phyloP scores from a whole-genome alignment of 2,329 filamentous ascomycete genomes.

The Paraphoma chrysanthemicola region DNA sequence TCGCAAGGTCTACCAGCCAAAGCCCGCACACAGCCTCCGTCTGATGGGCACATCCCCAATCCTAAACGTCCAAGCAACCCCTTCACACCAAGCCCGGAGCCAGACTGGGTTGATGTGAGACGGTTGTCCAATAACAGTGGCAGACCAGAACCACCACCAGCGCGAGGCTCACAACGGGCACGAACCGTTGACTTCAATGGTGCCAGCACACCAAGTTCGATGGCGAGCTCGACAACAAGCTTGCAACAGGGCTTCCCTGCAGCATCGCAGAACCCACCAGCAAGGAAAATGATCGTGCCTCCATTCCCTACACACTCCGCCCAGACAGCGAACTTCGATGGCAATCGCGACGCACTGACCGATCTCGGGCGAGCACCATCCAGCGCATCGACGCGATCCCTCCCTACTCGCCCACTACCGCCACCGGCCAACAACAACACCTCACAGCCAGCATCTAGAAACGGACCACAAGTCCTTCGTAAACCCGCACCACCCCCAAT shows the following conservation, averaged over 20 bases:
- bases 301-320: slow-evolving; percentile 30
- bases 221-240: slow-evolving; percentile 26
- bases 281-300: slow-evolving; percentile 42
- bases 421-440: slow-evolving; percentile 14
- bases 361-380: slow-evolving; percentile 32
- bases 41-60: slow-evolving; percentile 70
- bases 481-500: slow-evolving; percentile 44
- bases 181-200: slow-evolving; percentile 40
- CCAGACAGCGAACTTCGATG: slow-evolving; percentile 31
- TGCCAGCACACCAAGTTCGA: slow-evolving; percentile 9
- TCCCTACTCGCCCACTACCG: slow-evolving; percentile 29
- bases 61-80: slow-evolving; percentile 80
- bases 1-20: slow-evolving; percentile 72
- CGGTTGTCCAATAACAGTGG: slow-evolving; percentile 18
- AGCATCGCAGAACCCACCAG: slow-evolving; percentile 22
- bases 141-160: slow-evolving; percentile 41
- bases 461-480: slow-evolving; percentile 33
- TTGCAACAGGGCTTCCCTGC: slow-evolving; percentile 10
- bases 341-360: slow-evolving; percentile 18
- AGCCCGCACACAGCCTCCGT: slow-evolving; percentile 73
- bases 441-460: slow-evolving; percentile 9
- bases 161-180: slow-evolving; percentile 37
- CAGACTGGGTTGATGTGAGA: slow-evolving; percentile 76
- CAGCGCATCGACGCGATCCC: slow-evolving; percentile 39
- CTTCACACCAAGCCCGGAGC: slow-evolving; percentile 74